Conservation (phyloP, 192 early-diverging fungal species). For the Coemansia sp. region DNA sequence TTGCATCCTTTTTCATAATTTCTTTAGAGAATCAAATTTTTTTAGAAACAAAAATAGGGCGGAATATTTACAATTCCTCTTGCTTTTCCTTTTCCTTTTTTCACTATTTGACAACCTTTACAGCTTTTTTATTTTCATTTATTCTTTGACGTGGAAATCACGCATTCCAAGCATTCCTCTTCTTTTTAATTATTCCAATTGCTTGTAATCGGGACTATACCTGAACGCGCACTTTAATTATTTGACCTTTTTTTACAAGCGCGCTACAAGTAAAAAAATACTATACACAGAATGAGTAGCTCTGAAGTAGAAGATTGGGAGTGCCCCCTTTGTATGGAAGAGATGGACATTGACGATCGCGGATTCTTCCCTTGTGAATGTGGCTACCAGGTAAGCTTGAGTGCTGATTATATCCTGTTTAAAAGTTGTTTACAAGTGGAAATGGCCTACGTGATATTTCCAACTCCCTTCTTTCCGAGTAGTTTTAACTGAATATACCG, state of each 20-base stretch:
- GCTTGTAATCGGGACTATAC: background rate
- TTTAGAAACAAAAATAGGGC: no score
- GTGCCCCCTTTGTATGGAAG: constrained; percentile 98
- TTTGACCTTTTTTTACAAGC: no score
- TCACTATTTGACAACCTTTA: background rate
- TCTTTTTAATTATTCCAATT: background rate
- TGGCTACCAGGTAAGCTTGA: constrained; percentile 89
- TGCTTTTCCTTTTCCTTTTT: background rate
- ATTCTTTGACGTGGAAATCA: no score
- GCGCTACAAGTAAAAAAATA: background rate
- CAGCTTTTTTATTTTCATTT: constrained; percentile 8
- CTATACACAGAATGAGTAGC: constrained; percentile 39
- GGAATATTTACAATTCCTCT: no score
- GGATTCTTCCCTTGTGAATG: constrained; percentile 98
- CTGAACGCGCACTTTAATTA: background rate
- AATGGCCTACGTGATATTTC: no score
- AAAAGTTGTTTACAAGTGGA: no score
- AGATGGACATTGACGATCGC: constrained; percentile 94
- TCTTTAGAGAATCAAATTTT: no score
- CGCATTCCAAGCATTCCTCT: no score
- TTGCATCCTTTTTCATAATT: no score
- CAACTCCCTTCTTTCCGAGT: background rate
- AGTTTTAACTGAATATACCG: background rate
- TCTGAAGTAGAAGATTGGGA: constrained; percentile 90
- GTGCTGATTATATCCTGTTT: no score